phyloP scores from a whole-genome alignment of 805 yeast genomes.

The Wickerhamomyces bovis region DNA sequence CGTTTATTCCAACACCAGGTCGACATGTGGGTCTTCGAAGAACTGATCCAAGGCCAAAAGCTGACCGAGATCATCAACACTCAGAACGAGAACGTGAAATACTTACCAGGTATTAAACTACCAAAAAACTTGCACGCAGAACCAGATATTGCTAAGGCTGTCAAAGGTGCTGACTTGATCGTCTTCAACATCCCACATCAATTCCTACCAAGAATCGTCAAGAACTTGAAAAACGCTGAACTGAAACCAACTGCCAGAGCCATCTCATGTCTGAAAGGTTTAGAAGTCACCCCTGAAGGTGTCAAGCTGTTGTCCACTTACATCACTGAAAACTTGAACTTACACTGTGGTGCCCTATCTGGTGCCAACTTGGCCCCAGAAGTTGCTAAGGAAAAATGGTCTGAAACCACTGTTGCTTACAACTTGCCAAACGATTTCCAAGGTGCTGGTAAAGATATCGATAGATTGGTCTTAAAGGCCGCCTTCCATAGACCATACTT shows the following conservation, averaged over 20 bases:
- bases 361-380: slow-evolving; percentile 98
- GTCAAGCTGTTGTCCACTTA: slow-evolving; percentile 77
- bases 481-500: slow-evolving; percentile 96
- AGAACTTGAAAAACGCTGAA: slow-evolving; percentile 64
- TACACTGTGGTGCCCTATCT: slow-evolving; percentile 92
- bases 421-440: slow-evolving; percentile 56
- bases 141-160: slow-evolving; percentile 75
- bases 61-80: slow-evolving; percentile 88
- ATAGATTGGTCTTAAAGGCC: slow-evolving; percentile 62
- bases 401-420: slow-evolving; percentile 96
- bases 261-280: slow-evolving; percentile 90
- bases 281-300: slow-evolving; percentile 76
- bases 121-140: slow-evolving; percentile 86
- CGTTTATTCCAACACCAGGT: slow-evolving; percentile 67
- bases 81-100: slow-evolving; percentile 89
- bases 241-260: slow-evolving; percentile 72
- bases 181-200: slow-evolving; percentile 97
- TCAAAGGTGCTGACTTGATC: slow-evolving; percentile 74
- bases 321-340: slow-evolving; percentile 73
- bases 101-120: slow-evolving; percentile 80
- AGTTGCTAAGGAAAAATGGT: slow-evolving; percentile 92
- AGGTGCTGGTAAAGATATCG: slow-evolving; percentile 47
- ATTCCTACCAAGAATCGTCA: slow-evolving; percentile 72
- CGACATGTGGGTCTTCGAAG: slow-evolving; percentile 97
- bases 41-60: slow-evolving; percentile 59